Evolutionary conservation across 2,329 filamentous ascomycete genomes (phyloP).

Genomic region (Trichoderma sp.): DNA sequence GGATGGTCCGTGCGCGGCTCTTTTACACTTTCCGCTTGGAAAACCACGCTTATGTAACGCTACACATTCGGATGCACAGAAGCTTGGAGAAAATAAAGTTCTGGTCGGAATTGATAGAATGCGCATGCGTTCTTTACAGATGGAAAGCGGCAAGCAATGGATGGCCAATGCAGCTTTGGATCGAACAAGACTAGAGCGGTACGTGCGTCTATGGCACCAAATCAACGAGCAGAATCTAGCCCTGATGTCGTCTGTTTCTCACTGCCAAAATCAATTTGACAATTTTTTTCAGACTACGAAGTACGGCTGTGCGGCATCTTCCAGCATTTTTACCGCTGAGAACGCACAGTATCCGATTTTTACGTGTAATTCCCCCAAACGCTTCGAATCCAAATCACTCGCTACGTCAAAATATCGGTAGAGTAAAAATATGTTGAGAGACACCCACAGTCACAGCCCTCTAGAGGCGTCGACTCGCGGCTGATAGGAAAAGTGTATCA

Average conservation of each 20-base stretch:
- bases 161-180: background rate
- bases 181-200: background rate
- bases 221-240: background rate
- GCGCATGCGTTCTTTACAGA: background rate
- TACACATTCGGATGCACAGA: background rate
- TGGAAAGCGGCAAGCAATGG: background rate
- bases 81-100: conserved; percentile 3
- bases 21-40: background rate
- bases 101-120: background rate
- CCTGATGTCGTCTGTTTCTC: background rate
- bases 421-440: conserved; percentile 22
- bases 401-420: background rate
- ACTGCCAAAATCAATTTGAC: background rate
- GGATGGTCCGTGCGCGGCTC: conserved; percentile 32
- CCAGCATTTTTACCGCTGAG: background rate
- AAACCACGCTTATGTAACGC: conserved; percentile 19
- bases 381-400: background rate
- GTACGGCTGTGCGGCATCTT: background rate
- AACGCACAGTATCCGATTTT: background rate
- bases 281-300: background rate
- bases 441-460: conserved; percentile 55
- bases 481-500: conserved; percentile 52
- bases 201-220: background rate
- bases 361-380: background rate
- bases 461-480: conserved; percentile 38